phyloP scores from a whole-genome alignment of 2,329 filamentous ascomycete genomes.

The Fusarium sp. region DNA sequence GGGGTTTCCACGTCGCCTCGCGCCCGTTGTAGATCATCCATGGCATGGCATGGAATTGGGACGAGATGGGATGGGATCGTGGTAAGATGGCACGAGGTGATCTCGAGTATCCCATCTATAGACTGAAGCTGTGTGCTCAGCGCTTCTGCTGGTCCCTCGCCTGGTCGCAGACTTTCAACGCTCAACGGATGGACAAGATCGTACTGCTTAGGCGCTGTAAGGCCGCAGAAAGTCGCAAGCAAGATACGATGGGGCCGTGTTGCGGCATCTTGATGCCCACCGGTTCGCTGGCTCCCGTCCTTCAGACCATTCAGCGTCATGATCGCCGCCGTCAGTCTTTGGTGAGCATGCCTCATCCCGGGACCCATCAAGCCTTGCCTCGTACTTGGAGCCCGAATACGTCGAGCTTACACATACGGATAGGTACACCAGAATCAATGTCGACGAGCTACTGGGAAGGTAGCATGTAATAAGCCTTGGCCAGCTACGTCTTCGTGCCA shows the following conservation, averaged over 20 bases:
- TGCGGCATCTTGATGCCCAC: constrained; percentile 36
- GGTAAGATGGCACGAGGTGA: constrained; percentile 34
- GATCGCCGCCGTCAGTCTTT: constrained; percentile 40
- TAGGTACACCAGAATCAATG: constrained; percentile 29
- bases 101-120: background rate
- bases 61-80: constrained; percentile 34
- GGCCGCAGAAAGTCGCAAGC: constrained; percentile 24
- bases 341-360: constrained; percentile 36
- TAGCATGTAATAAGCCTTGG: background rate
- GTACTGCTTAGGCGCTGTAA: constrained; percentile 12
- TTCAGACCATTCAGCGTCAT: constrained; percentile 38
- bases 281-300: constrained; percentile 40
- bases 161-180: constrained; percentile 36
- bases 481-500: constrained; percentile 13
- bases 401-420: constrained; percentile 5
- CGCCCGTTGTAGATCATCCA: constrained; percentile 38
- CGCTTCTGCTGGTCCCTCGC: constrained; percentile 35
- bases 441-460: constrained; percentile 11
- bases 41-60: constrained; percentile 39
- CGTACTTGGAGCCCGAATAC: constrained; percentile 16
- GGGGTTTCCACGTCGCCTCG: constrained; percentile 35
- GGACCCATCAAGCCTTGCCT: constrained; percentile 22
- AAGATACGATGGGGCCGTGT: constrained; percentile 35
- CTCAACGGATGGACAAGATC: constrained; percentile 32
- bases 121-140: constrained; percentile 3